phyloP scores from a whole-genome alignment of 2,329 filamentous ascomycete species.

The Neodidymelliopsis sp. region DNA sequence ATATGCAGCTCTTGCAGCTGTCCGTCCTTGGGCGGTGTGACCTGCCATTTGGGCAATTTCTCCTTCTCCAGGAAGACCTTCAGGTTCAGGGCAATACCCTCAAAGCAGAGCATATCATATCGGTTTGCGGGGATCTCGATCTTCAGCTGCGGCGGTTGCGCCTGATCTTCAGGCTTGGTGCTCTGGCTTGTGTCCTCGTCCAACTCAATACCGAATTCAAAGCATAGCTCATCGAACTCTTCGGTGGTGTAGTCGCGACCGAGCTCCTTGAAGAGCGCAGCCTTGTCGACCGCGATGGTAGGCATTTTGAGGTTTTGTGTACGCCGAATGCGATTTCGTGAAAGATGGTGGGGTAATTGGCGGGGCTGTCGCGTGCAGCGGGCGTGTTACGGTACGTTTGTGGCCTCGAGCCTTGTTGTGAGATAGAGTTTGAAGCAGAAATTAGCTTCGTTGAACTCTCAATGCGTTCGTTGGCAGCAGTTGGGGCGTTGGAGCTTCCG shows the following conservation, averaged over 20 bases:
- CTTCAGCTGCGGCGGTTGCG: constrained; percentile 92
- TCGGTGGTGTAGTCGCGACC: constrained; percentile 91
- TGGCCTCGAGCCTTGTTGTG: not conserved
- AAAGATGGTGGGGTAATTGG: constrained; percentile 42
- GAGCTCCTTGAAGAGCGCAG: constrained; percentile 90
- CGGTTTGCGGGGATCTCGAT: constrained; percentile 98
- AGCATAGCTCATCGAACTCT: constrained; percentile 96
- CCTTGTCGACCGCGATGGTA: constrained; percentile 96
- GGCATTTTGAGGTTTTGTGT: constrained; percentile 70
- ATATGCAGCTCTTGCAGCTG: constrained; percentile 84
- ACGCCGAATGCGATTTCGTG: constrained; percentile 18
- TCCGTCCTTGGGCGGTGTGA: constrained; percentile 75
- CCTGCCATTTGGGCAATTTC: constrained; percentile 78
- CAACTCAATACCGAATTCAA: constrained; percentile 97
- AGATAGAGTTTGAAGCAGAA: not conserved
- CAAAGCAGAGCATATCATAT: constrained; percentile 95
- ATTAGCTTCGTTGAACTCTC: constrained; percentile 2
- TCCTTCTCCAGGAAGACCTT: constrained; percentile 89
- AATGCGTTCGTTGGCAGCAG: constrained; percentile 7
- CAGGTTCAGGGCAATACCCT: constrained; percentile 93
- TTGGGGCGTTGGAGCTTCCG: constrained; percentile 12
- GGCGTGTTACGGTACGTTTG: constrained; percentile 29
- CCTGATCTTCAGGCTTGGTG: constrained; percentile 53
- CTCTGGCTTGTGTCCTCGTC: constrained; percentile 74
- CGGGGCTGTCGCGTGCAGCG: constrained; percentile 31